Conservation (phyloP, 2,329 filamentous ascomycete species). For the Clonostachys rosea region DNA sequence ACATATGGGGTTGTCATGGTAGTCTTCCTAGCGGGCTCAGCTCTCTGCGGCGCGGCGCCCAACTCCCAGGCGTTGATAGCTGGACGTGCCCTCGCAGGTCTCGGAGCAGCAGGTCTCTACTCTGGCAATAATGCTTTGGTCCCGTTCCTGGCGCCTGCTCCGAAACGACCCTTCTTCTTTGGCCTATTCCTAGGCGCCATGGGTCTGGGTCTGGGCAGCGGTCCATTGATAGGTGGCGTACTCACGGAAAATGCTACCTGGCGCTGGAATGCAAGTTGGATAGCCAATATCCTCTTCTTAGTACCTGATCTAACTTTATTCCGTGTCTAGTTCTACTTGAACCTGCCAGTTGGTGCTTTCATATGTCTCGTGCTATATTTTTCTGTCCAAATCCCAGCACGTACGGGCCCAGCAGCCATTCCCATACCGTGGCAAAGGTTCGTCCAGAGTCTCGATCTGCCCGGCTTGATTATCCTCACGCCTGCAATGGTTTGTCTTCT, state of each 20-base stretch:
- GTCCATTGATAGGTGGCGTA: constrained; percentile 15
- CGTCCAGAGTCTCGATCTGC: constrained; percentile 31
- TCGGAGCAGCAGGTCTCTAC: constrained; percentile 39
- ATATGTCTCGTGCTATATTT: constrained; percentile 12
- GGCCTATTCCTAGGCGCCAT: constrained; percentile 15
- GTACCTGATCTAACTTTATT: too few species aligned
- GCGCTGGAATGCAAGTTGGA: constrained; percentile 9
- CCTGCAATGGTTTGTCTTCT: constrained; percentile 28
- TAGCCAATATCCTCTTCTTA: too few species aligned
- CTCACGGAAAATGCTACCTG: constrained; percentile 16
- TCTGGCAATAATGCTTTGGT: constrained; percentile 38
- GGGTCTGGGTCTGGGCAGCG: constrained; percentile 14
- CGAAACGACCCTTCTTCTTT: constrained; percentile 12
- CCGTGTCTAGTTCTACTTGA: constrained; percentile 18
- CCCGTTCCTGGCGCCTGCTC: constrained; percentile 20
- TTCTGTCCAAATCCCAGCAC: constrained; percentile 26
- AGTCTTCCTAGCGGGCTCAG: constrained; percentile 49
- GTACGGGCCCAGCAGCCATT: constrained; percentile 20
- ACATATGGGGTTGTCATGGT: constrained; percentile 41
- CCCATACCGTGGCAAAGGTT: constrained; percentile 27
- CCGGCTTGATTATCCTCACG: constrained; percentile 33
- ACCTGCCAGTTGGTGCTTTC: constrained; percentile 19
- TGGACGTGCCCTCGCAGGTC: constrained; percentile 43
- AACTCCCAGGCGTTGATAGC: constrained; percentile 42
- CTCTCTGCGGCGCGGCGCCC: constrained; percentile 42